Evolutionary conservation across 2,329 filamentous ascomycete genomes (phyloP), one percentile per base, ranked within the genome.

Genomic region (Rutstroemia sp.): DNA sequence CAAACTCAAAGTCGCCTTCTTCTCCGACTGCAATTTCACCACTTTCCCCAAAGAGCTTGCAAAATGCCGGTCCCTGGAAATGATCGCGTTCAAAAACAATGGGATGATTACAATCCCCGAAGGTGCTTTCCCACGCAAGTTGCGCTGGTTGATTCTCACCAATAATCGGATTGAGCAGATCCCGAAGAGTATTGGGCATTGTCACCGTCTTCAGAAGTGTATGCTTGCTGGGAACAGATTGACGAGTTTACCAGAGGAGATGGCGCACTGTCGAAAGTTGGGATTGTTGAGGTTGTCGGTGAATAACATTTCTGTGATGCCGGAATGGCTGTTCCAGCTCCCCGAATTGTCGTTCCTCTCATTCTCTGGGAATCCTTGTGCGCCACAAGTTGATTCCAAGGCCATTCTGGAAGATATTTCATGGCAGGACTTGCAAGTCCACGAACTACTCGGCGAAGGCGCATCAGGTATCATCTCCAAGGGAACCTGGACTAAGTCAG

Each of bases 121-220:
- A 57, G 67, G 68, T 34, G 63, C 72, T 12, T 65, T 78, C 17
- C 76, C 76, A 8, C 68, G 69, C 7, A 70, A 64, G 9, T 67
- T 78, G 17, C 69, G 74, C n/a, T 77, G 74, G 73, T 65, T 78
- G 41, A 76, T 78, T 51, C 65, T 79, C 12, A 78, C 76, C 17
- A 71, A 75, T 61, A 78, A 78, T 63, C 58, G 62, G 41, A 70
- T 78, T 42, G 57, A 58, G 3, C 53, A 59, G 7, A 64, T 79
- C 7, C 75, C 76, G 0, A 61, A 60, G 17, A 74, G 69, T 62
- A 74, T 78, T 48, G 74, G 75, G 9, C 64, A 64, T 19, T 78
- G 75, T 57, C 58, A 60, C 17, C 69, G 70, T 10, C 67, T 78
- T 4, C 72, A 78, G 60, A 76, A 77, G 63, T 77, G 75, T 61